Evolutionary conservation across 768 basidiomycete genomes (phyloP), one percentile per base, ranked within the genome.

Genomic region (Pulveroboletus sp.): DNA sequence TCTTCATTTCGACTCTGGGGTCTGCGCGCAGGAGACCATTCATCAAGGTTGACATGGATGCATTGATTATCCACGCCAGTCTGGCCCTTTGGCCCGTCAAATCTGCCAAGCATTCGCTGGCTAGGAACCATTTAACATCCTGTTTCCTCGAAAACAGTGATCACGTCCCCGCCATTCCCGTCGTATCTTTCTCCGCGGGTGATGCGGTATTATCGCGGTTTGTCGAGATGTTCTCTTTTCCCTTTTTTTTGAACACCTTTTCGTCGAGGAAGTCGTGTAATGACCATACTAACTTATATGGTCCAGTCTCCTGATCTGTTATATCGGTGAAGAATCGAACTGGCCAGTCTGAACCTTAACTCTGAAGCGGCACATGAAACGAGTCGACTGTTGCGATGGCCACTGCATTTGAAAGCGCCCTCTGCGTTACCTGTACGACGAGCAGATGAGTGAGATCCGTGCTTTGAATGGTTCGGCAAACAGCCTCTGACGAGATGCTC

Each of bases 201-300:
- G 34, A 38, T 19, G 36, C n/a, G 55, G 54, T 36, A 39, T 49
- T 45, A 42, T 35, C 34, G 49, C 49, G 54, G 40, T 39, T 20
- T 32, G 34, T 14, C 30, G 24, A 22, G 16, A 37, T n/a, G n/a
- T n/a, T n/a, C n/a, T n/a, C 4, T 27, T 38, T 24, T 4, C 14
- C 35, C 37, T 49, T 23, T n/a, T n/a, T n/a, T n/a, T n/a, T n/a
- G n/a, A 22, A 19, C 40, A 27, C 23, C 43, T 13, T 20, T 17
- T 29, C 31, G 23, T 42, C 23, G 14, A 26, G 34, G 30, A 35
- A 22, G 49, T 36, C 29, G 19, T 43, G 36, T 27, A n/a, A n/a
- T n/a, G n/a, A n/a, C n/a, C n/a, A n/a, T n/a, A n/a, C n/a, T n/a
- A n/a, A n/a, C n/a, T n/a, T n/a, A n/a, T n/a, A n/a, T n/a, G n/a